Conservation (phyloP, 495 filamentous ascomycete species). For the Bacidia gigantensis region DNA sequence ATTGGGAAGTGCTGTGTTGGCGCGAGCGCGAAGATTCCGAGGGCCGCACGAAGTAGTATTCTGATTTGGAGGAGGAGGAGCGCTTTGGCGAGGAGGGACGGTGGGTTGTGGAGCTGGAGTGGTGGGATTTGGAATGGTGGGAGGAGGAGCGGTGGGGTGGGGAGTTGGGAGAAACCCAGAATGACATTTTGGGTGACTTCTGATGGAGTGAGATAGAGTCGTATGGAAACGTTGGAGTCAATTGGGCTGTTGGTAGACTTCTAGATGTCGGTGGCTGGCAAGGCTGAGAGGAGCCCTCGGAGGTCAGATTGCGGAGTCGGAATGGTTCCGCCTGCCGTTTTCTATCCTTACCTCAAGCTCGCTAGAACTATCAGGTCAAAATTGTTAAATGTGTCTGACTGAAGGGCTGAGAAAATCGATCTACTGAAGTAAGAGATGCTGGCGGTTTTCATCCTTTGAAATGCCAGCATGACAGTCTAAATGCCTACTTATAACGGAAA, state of each 20-base stretch:
- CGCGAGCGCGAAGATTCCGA: slow-evolving; percentile 37
- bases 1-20: slow-evolving; percentile 43
- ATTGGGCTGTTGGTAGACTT: background rate
- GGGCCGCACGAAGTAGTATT: slow-evolving; percentile 29
- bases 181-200: slow-evolving; percentile 14
- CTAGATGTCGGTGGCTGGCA: background rate
- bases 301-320: background rate
- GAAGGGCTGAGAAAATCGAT: too few species aligned
- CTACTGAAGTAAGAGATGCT: too few species aligned
- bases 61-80: slow-evolving; percentile 18
- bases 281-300: background rate
- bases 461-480: background rate
- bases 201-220: background rate
- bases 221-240: too few species aligned
- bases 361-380: too few species aligned
- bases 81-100: too few species aligned
- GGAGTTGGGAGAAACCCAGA: slow-evolving; percentile 1
- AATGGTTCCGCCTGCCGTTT: background rate
- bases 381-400: too few species aligned
- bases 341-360: background rate
- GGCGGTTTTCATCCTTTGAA: too few species aligned
- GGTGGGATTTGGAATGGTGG: slow-evolving; percentile 21
- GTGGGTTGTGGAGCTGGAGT: slow-evolving; percentile 20
- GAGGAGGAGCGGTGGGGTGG: slow-evolving; percentile 27
- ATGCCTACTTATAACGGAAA: background rate